A percentile compares a stretch with the other conserved stretches of the same genome.
Evolutionary conservation across 116 monocot species (phyloP).

Genomic region (Cymodocea nodosa): DNA sequence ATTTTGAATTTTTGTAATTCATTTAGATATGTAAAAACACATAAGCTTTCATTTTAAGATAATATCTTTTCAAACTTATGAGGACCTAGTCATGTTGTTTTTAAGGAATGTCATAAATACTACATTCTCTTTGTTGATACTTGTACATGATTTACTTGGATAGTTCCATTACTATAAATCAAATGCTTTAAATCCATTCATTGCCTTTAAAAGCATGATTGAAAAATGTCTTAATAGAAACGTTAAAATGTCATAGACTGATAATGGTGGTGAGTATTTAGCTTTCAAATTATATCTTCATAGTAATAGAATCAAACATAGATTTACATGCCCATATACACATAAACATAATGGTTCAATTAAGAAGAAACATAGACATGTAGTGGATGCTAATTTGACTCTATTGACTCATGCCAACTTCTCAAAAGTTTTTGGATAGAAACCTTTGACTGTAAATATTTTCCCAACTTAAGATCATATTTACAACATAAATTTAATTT

Average conservation of each 20-base stretch:
- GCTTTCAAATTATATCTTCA: neutral
- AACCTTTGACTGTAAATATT: neutral
- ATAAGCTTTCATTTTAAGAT: too few species aligned
- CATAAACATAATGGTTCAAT: conserved; percentile 1
- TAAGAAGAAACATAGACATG: neutral
- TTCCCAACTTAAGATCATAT: neutral
- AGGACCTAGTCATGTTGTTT: too few species aligned
- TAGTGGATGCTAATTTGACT: neutral
- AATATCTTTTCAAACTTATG: too few species aligned
- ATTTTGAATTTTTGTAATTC: too few species aligned
- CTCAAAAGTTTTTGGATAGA: neutral
- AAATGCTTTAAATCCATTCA: neutral
- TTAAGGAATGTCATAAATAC: too few species aligned
- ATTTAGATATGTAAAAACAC: too few species aligned
- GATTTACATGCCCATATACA: neutral
- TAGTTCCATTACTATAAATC: neutral
- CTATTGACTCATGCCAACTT: neutral
- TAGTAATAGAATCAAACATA: neutral
- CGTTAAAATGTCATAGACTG: neutral
- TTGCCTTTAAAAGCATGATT: neutral
- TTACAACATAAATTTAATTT: conserved; percentile 1
- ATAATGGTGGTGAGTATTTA: neutral
- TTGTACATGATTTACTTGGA: too few species aligned
- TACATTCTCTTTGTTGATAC: too few species aligned
- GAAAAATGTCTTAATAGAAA: neutral